Percentiles rank a stretch among this genome's conserved stretches.
Conservation (phyloP, 768 basidiomycete genomes). For the Coprinopsis strossmayeri region DNA sequence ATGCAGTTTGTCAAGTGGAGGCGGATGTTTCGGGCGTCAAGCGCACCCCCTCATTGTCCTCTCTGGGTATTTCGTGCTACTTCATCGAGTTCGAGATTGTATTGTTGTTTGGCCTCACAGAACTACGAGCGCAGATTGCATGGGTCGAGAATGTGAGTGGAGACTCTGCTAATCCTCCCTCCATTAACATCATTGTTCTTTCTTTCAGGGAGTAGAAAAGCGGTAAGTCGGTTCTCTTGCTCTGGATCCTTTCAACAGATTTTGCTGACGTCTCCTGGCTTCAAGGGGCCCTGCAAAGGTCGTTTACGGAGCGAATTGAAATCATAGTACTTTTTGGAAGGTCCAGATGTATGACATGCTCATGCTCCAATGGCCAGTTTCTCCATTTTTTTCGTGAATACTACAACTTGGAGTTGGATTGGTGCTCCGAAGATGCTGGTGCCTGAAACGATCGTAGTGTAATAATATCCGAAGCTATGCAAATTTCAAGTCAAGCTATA, state of each 20-base stretch:
- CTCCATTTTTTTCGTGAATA: too few relatives aligned
- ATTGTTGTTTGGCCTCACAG: constrained; percentile 44
- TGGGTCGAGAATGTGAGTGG: constrained; percentile 38
- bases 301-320: too few relatives aligned
- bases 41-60: neutral
- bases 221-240: neutral
- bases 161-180: neutral
- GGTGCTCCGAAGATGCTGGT: too few relatives aligned
- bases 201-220: constrained; percentile 8
- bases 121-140: constrained; percentile 40
- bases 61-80: constrained; percentile 16
- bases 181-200: neutral
- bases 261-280: neutral
- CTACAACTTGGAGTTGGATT: too few relatives aligned
- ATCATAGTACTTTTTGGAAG: too few relatives aligned
- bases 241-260: neutral
- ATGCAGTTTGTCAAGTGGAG: constrained; percentile 7
- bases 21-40: constrained; percentile 8
- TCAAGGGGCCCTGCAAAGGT: neutral
- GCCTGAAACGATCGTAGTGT: too few relatives aligned
- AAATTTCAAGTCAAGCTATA: too few relatives aligned
- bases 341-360: too few relatives aligned
- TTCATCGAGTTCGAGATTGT: constrained; percentile 28
- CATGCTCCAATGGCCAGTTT: too few relatives aligned
- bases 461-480: too few relatives aligned